These are phyloP conservation scores for Scytalidium sp. DNA, from an alignment of 2,329 filamentous ascomycete species.

Conservation along the genomic window DNA sequence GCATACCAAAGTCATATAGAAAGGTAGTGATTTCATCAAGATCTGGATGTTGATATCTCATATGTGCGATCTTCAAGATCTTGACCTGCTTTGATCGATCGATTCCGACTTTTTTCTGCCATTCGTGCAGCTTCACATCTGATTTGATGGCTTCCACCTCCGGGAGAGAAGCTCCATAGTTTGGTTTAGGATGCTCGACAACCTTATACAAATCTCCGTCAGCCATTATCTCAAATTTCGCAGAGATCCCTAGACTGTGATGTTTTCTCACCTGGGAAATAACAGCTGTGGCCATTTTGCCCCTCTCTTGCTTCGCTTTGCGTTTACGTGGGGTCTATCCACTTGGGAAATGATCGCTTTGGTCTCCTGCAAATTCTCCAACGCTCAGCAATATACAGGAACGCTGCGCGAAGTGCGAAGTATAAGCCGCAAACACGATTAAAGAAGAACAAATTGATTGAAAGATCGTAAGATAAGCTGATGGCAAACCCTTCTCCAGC, in stretches of 20 bases:
- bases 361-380: too few species aligned
- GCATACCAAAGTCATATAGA: slow-evolving; percentile 29
- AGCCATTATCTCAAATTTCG: too few species aligned
- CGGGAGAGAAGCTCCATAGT: neutral
- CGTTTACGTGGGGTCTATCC: neutral
- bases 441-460: too few species aligned
- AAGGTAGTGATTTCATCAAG: slow-evolving; percentile 44
- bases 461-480: too few species aligned
- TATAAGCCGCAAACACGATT: too few species aligned
- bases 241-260: neutral
- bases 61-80: slow-evolving; percentile 44
- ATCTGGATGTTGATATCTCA: slow-evolving; percentile 52
- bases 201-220: too few species aligned
- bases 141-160: neutral
- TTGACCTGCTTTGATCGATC: slow-evolving; percentile 41
- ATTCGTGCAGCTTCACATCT: neutral
- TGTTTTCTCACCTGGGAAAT: neutral
- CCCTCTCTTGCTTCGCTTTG: neutral
- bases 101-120: slow-evolving; percentile 25
- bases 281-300: neutral
- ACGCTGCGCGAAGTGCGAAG: too few species aligned
- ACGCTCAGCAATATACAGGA: too few species aligned
- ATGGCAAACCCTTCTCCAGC: too few species aligned
- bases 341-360: too few species aligned
- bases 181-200: neutral